Evolutionary conservation across 2,329 filamentous ascomycete genomes (phyloP), one percentile per base, ranked within the genome.

Genomic region (Arthrobotrys sinensis): DNA sequence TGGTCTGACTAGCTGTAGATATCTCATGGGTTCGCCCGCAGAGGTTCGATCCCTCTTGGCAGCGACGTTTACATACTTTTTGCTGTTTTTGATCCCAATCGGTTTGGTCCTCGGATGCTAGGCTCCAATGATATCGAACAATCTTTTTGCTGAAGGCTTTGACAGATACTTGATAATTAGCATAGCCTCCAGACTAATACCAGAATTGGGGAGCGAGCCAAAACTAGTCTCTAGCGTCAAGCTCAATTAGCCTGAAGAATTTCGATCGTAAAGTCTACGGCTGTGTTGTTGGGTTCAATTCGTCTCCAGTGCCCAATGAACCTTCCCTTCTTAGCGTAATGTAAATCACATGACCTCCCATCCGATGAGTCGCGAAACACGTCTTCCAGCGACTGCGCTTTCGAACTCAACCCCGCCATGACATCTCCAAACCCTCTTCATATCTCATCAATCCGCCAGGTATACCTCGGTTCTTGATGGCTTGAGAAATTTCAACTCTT

Each of bases 11-110:
- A 43, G 55, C 19, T 60, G 55, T 60, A 60, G 55, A 34, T 70
- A 79, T 79, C 69, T 75, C 57, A 70, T 79, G 76, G 76, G 62
- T 79, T 79, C 70, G 76, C 62, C 76, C 76, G 76, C 76, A 79
- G 76, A 79, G 76, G 76, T 79, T 79, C 76, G 76, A 79, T 64
- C 70, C 76, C 76, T 79, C 76, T 79, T 75, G 76, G 76, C 63
- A 78, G 75, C 75, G 75, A 68, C 46, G 62, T 63, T 71, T 46
- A 10, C n/a, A 36, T 68, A 65, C 62, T 77, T 77, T 77, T 60
- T 57, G 40, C 14, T 45, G n/a, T 55, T 67, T 67, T 53, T 45
- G 21, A 19, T 10, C 6, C 12, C 8, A 16, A 45, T 5, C 2
- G 40, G 40, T 64, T 19, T 21, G 12, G 46, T n/a, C 8, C 5